phyloP scores from a whole-genome alignment of 2,329 filamentous ascomycete genomes.

The Pyrenophora tritici-repentis region DNA sequence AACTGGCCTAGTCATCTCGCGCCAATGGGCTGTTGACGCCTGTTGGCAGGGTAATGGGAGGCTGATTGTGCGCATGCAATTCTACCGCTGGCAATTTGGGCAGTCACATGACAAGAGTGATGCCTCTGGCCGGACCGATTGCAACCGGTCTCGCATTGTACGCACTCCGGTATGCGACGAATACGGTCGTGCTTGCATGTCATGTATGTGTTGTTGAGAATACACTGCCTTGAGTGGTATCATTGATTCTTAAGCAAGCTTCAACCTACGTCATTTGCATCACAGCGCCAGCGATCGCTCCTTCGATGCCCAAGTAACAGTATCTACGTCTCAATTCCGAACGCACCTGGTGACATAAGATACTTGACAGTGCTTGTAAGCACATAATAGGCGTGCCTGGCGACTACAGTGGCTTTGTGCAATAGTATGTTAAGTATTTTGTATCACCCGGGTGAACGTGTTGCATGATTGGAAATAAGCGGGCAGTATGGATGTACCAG shows the following conservation, averaged over 20 bases:
- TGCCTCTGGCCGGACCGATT: background rate
- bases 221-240: no score
- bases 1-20: background rate
- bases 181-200: background rate
- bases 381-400: no score
- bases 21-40: background rate
- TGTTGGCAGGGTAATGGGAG: constrained; percentile 4
- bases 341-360: no score
- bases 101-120: constrained; percentile 2
- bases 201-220: no score
- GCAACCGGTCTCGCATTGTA: background rate
- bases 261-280: no score
- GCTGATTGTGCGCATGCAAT: constrained; percentile 7
- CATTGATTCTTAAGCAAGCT: no score
- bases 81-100: constrained; percentile 17
- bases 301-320: background rate
- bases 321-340: no score
- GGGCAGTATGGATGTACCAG: background rate
- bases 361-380: no score
- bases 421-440: no score
- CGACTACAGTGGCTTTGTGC: no score
- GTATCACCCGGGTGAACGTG: no score
- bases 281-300: no score
- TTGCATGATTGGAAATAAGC: background rate
- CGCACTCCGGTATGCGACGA: background rate